Evolutionary conservation across 495 filamentous ascomycete species (phyloP).

Genomic region (Aspergillus steynii): DNA sequence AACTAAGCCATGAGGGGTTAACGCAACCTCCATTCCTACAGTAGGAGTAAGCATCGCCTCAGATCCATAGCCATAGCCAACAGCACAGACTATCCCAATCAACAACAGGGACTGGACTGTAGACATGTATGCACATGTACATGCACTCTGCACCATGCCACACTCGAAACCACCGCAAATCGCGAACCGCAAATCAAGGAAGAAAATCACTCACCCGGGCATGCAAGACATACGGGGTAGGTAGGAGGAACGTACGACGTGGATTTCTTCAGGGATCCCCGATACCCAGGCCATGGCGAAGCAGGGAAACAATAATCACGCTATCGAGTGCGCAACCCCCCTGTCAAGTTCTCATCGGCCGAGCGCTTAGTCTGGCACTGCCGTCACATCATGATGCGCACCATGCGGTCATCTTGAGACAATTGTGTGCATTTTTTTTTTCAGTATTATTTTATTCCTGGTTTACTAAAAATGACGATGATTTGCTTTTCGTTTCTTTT

Average conservation of each 20-base stretch:
- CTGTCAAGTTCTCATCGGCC: constrained; percentile 3
- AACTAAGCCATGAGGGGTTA: too few species aligned
- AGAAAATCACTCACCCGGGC: not conserved
- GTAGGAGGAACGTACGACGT: not conserved
- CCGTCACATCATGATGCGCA: constrained; percentile 9
- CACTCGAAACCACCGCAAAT: too few species aligned
- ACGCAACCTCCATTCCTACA: too few species aligned
- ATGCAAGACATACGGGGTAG: too few species aligned
- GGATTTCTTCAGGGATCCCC: not conserved
- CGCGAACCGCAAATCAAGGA: not conserved
- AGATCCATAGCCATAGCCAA: too few species aligned
- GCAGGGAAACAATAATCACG: constrained; percentile 8
- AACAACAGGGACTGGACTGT: too few species aligned
- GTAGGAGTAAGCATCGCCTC: too few species aligned
- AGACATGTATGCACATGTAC: too few species aligned
- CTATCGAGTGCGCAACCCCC: constrained; percentile 4
- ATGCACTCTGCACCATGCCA: too few species aligned
- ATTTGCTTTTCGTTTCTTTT: not conserved
- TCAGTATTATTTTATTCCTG: not conserved
- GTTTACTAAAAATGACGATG: too few species aligned
- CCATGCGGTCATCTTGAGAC: constrained; percentile 9
- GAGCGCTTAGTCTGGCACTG: not conserved
- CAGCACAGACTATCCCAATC: too few species aligned
- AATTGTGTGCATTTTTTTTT: not conserved
- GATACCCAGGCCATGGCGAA: not conserved